Base-by-base conservation (phyloP, 768 basidiomycete genomes). In the Podaxis sp. region DNA sequence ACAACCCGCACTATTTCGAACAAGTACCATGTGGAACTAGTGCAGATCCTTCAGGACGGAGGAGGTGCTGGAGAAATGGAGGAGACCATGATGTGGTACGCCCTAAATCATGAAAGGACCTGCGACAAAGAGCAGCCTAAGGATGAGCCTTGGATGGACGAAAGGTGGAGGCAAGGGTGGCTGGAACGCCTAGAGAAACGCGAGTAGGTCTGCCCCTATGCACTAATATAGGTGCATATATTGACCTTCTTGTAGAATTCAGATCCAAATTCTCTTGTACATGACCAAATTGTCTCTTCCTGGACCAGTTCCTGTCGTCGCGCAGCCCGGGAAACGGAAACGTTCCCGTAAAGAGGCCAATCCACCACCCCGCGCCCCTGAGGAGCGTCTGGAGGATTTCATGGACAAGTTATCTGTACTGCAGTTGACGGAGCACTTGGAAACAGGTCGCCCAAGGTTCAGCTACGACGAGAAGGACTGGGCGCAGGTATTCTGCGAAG, bases 321-420 rank as follows among this genome's bases (percentile, higher is more conserved):
- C 47, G 5, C 69, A 73, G 9, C 66, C 65, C 1, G 72, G 69
- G 62, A 65, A 72, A 61, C 59, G 72, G 46, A 79, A 77, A 65
- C 62, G 65, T 32, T 62, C 16, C 48, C 60, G 63, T 50, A 72
- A 67, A 57, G 67, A 67, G 28, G 48, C 63, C 14, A 37, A 42
- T 52, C 54, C 56, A 11, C 64, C 66, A 21, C 67, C 69, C 28
- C 65, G 66, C 59, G 69, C 63, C 55, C 68, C 57, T 1, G 81
- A 83, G 53, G 86, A 85, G n/a, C 77, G 79, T 25, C 71, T 91
- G 1, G 89, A 92, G 68, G 75, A 77, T 1, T 86, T 88, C 71
- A 90, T 91, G 87, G 90, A 92, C 71, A 89, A 86, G 66, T 71
- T 93, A 5, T 88, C 87, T 3, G 85, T 81, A 73, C 90, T 89